Base-by-base conservation (phyloP, 495 filamentous ascomycete genomes). In the Lophiotrema nucula region DNA sequence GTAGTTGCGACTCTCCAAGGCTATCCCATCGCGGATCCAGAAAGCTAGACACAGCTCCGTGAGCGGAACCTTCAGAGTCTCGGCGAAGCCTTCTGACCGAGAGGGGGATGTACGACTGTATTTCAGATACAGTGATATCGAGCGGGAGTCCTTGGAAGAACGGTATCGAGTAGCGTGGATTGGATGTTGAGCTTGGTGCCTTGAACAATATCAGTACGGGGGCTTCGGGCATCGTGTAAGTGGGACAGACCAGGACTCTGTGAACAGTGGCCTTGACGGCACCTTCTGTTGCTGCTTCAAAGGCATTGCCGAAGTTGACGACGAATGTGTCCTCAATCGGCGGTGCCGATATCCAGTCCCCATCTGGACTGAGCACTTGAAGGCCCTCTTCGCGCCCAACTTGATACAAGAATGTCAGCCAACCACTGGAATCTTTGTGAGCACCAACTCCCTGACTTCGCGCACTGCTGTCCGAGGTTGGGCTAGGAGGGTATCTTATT, bases 221-320 rank as follows among this genome's bases (percentile, higher is more conserved):
- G n/a, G n/a, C n/a, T n/a, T n/a, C n/a, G n/a, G n/a, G n/a, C n/a
- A n/a, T n/a, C n/a, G n/a, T n/a, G n/a, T n/a, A n/a, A n/a, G n/a
- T n/a, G n/a, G n/a, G n/a, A n/a, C n/a, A n/a, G n/a, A n/a, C n/a
- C n/a, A n/a, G n/a, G n/a, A n/a, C 81, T 2, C 75, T 72, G 19
- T 82, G 81, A 0, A 76, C 73, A 0, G 79, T 82, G 2, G 80
- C 79, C 56, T 76, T 79, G 45, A 79, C 77, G 13, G 73, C 71
- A 1, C 78, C 75, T 41, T 75, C 69, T 1, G 80, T 83, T 1
- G 80, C 75, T 2, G 81, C 77, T 66, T 83, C 79, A 47, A 83
- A 82, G 0, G 79, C 79, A 50, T 82, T 78, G 2, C 78, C 79
- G 41, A 83, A 79, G 58, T 83, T 82, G 38, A 82, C 77, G 5